Conservation (phyloP, 2,329 filamentous ascomycete species). For the Bipolaris cookei region DNA sequence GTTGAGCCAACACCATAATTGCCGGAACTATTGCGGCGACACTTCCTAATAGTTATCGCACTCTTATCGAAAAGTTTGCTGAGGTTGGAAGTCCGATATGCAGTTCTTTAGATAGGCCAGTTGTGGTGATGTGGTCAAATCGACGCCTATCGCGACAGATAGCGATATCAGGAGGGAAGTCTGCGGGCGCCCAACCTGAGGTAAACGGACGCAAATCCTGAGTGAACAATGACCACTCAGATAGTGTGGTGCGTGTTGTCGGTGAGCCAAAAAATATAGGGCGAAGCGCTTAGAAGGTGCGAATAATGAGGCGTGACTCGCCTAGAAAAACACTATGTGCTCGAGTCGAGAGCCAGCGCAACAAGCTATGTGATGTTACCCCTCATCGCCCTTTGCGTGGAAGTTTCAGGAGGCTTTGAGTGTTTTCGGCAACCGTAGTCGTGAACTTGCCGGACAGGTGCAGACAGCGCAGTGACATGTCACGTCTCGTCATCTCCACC, state of each 20-base stretch:
- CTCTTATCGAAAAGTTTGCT: conserved; percentile 18
- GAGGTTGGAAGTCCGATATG: conserved; percentile 11
- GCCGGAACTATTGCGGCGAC: conserved; percentile 18
- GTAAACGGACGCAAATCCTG: background rate
- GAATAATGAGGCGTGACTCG: conserved; percentile 6
- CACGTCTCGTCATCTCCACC: conserved; percentile 4
- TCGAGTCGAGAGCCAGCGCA: conserved; percentile 1
- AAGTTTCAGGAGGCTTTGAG: conserved; percentile 14
- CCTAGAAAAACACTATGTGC: background rate
- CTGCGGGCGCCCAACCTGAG: background rate
- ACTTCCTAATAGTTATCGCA: conserved; percentile 23
- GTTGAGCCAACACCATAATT: conserved; percentile 24
- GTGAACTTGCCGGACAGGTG: conserved; percentile 5
- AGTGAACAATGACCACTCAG: background rate
- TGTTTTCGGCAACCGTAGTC: conserved; percentile 22
- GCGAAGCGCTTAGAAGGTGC: conserved; percentile 1
- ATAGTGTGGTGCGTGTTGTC: background rate
- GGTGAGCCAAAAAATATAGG: background rate
- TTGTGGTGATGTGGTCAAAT: conserved; percentile 8
- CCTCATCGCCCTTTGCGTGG: conserved; percentile 12
- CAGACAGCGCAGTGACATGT: conserved; percentile 8
- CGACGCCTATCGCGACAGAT: background rate
- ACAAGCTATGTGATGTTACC: conserved; percentile 9
- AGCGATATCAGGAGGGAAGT: background rate
- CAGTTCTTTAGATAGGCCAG: conserved; percentile 5